Evolutionary conservation across 768 basidiomycete species (phyloP).

Genomic region (Rhodosporidiobolus sp.): DNA sequence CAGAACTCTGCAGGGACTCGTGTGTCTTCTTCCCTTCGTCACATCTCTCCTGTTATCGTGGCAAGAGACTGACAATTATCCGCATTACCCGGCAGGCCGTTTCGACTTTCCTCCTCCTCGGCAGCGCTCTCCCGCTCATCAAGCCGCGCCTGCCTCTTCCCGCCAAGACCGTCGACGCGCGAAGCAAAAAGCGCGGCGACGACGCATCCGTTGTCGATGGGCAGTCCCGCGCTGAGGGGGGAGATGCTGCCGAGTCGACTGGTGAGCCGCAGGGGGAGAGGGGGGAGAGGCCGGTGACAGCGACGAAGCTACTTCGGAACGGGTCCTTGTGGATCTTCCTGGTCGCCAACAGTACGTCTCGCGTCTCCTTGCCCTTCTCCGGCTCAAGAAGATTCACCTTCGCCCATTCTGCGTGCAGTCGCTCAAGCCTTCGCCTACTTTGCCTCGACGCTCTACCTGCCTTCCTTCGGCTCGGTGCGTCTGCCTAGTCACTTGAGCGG

Average conservation of each 20-base stretch:
- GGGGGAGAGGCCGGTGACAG: background rate
- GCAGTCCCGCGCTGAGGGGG: too few species aligned
- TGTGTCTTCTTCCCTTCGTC: background rate
- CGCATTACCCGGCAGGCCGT: background rate
- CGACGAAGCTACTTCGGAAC: background rate
- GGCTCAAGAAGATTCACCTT: background rate
- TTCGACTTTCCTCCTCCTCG: conserved; percentile 5
- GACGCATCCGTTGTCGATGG: too few species aligned
- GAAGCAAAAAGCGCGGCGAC: background rate
- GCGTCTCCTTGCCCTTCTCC: too few species aligned
- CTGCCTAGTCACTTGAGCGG: too few species aligned
- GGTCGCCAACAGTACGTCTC: conserved; percentile 10
- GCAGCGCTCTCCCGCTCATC: conserved; percentile 9
- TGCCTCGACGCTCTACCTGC: conserved; percentile 8
- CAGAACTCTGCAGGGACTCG: conserved; percentile 2
- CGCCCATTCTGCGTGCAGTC: background rate
- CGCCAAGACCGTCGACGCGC: background rate
- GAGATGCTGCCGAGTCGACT: too few species aligned
- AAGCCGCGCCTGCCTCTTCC: conserved; percentile 10
- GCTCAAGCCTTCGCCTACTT: conserved; percentile 21
- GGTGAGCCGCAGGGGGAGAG: background rate
- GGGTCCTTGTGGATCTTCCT: conserved; percentile 13
- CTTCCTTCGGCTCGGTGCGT: conserved; percentile 7
- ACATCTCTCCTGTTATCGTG: background rate
- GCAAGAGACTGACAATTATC: rapidly evolving